Base-by-base conservation (phyloP, 176 grass and related monocot species). In the Guadua angustifolia region DNA sequence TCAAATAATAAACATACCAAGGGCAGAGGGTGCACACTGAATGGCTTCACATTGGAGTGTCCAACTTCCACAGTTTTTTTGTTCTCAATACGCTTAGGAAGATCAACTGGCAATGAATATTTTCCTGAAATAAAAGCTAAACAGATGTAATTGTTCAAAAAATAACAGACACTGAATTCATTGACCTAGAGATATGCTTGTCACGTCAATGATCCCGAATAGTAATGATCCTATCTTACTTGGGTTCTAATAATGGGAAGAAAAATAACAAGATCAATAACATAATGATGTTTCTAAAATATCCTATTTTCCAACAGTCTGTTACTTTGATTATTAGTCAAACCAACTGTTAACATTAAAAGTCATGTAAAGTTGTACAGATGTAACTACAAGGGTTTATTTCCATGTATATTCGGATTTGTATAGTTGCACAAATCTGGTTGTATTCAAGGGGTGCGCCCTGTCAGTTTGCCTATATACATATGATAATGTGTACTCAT, bases 81-180 rank as follows among this genome's bases (percentile, higher is more conserved):
- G 78, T 58, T 82, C 50, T 88, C 91, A 58, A 84, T 82, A 52
- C 65, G 82, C 85, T 92, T 93, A 57, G 91, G 89, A 87, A 91
- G 79, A 87, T 94, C 91, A 88, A 97, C 81, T 71, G 84, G 87
- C 40, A 94, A 88, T 68, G 91, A 91, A 84, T 84, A 73, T 90
- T 86, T 95, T 66, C 91, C 95, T 98, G 89, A 75, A 93, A 98
- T 17, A 85, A 82, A 84, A 80, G 39, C 11, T 90, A 66, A 86
- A 85, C 5, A 58, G 47, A 71, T 36, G 22, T 66, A 49, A 79
- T 21, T 53, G n/a, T 78, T 50, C 36, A 73, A 59, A 84, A 69
- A 2, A 78, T 42, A 50, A 35, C 35, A 79, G 6, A 11, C 46
- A 66, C 17, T 16, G 22, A 68, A 16, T 79, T 84, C 65, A 56